Conservation (phyloP, 2,329 filamentous ascomycete species). For the Microdochium nivale region DNA sequence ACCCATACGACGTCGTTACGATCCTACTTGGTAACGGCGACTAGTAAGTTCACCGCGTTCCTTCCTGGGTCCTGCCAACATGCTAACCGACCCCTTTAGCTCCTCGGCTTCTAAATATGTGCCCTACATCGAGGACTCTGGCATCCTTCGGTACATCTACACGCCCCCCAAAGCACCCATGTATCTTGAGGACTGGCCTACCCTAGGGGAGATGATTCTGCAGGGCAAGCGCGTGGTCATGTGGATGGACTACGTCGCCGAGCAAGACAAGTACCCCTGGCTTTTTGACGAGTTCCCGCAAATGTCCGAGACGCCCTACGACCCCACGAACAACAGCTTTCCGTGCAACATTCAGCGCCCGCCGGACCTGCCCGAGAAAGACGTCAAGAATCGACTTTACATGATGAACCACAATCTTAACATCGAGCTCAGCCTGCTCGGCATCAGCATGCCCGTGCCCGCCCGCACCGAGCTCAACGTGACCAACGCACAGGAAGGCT, state of each 20-base stretch:
- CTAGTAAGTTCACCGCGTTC: slow-evolving; percentile 30
- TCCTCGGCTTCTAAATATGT: slow-evolving; percentile 56
- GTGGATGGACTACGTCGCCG: slow-evolving; percentile 78
- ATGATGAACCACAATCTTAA: slow-evolving; percentile 91
- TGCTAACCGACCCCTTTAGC: slow-evolving; percentile 8
- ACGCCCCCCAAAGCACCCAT: slow-evolving; percentile 63
- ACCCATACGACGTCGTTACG: slow-evolving; percentile 84
- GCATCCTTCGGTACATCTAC: slow-evolving; percentile 67
- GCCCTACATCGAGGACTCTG: slow-evolving; percentile 60
- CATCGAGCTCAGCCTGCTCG: slow-evolving; percentile 60
- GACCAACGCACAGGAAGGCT: slow-evolving; percentile 60
- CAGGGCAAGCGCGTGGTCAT: slow-evolving; percentile 63
- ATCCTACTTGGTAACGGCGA: slow-evolving; percentile 80
- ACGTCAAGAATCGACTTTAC: slow-evolving; percentile 59
- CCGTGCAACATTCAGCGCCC: slow-evolving; percentile 75
- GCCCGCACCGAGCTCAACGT: slow-evolving; percentile 60
- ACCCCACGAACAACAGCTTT: slow-evolving; percentile 54
- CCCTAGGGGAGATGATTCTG: slow-evolving; percentile 68
- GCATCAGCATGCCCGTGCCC: slow-evolving; percentile 58
- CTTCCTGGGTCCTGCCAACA: background rate
- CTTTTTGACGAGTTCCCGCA: slow-evolving; percentile 81
- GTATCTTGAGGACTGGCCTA: slow-evolving; percentile 72
- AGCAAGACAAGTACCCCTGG: slow-evolving; percentile 73
- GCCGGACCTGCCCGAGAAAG: slow-evolving; percentile 47
- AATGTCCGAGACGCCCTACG: slow-evolving; percentile 87